Base-by-base conservation (phyloP, 1,284 basidiomycete species). In the Irpex sp. region DNA sequence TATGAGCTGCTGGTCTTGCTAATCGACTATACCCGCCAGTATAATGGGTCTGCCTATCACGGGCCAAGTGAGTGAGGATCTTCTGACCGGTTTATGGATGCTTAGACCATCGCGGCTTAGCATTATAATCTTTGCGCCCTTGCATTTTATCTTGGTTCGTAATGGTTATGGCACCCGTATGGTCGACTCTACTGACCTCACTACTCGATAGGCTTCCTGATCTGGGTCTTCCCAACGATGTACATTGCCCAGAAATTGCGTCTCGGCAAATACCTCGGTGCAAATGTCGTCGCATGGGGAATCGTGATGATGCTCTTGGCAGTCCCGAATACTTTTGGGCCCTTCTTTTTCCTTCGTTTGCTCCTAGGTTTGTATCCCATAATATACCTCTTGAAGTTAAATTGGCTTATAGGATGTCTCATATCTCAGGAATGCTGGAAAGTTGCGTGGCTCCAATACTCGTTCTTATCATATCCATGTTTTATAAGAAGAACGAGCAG, bases 401-500 rank as follows among this genome's bases (percentile, higher is more conserved):
- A 35, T 13, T 57, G 35, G 39, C 33, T 13, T n/a, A 21, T 19
- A 37, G n/a, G 53, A 19, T 26, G 35, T 26, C 26, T 26, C 26
- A 26, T 26, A 26, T 26, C 49, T 21, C 53, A 87, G 87, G 88
- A 53, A 86, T 88, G 86, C 83, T 82, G 65, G 86, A 88, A 72
- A 81, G 80, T 65, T 87, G 85, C 65, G 86, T 88, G 4, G 81
- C 84, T 9, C 88, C 86, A 0, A 83, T 81, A 64, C 75, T 89
- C 33, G 84, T 90, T 68, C 71, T 88, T 50, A 81, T 88, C 54
- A 83, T 89, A 36, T 83, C 84, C 5, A 87, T 87, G 82, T 88
- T 87, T 71, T 89, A 89, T 72, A 86, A 84, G 74, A 89, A 87
- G 73, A 76, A 86, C 57, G 87, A 89, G 67, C 88, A 89, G 75